These are phyloP conservation scores for Microsporum canis DNA, from an alignment of 2,329 filamentous ascomycete genomes.

Conservation along the genomic window DNA sequence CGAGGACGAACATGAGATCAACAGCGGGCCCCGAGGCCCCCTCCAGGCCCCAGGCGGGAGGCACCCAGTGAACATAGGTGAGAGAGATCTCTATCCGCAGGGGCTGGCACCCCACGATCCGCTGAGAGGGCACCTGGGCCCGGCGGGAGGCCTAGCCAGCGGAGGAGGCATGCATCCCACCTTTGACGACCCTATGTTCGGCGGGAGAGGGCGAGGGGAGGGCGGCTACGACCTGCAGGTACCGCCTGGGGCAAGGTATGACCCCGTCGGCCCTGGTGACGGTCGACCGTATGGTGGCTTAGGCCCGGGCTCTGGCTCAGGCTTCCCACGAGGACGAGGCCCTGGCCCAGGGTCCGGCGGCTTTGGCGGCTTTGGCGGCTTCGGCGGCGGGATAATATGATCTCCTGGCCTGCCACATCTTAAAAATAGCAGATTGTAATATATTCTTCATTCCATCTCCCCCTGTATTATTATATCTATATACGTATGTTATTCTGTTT, in stretches of 20 bases:
- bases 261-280: constrained; percentile 67
- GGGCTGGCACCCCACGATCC: constrained; percentile 80
- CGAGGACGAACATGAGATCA: constrained; percentile 83
- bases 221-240: constrained; percentile 56
- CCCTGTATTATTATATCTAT: too few species aligned
- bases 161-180: constrained; percentile 94
- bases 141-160: constrained; percentile 27
- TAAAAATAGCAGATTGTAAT: too few species aligned
- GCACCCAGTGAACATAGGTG: constrained; percentile 60
- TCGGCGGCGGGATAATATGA: constrained; percentile 34
- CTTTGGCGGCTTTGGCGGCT: constrained; percentile 11
- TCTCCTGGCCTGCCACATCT: too few species aligned
- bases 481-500: too few species aligned
- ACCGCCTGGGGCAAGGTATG: constrained; percentile 83
- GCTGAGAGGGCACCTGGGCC: constrained; percentile 54
- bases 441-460: too few species aligned
- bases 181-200: constrained; percentile 81
- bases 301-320: constrained; percentile 25
- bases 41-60: constrained; percentile 35
- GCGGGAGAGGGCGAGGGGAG: constrained; percentile 39
- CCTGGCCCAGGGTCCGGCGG: constrained; percentile 44
- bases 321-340: constrained; percentile 5
- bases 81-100: constrained; percentile 77
- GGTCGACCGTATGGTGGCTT: constrained; percentile 37
- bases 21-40: constrained; percentile 49